Percentiles rank a stretch among this genome's conserved stretches.
Conservation (phyloP, 78 protist genomes). For the Kipferlia bialata region DNA sequence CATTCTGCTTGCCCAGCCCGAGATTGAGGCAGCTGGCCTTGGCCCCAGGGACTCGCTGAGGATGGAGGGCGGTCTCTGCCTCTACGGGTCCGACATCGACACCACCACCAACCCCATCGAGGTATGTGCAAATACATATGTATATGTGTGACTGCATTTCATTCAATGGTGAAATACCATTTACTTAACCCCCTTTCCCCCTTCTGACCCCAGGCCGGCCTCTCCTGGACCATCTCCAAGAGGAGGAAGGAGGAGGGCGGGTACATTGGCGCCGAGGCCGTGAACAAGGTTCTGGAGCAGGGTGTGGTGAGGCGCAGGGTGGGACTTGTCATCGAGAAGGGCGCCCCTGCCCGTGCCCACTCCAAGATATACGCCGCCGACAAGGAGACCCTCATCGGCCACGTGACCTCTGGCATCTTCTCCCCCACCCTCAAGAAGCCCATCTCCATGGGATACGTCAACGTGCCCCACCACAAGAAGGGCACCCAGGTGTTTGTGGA, state of each 20-base stretch:
- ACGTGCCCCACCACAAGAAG: neutral
- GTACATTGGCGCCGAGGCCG: constrained; percentile 87
- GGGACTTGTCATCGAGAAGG: constrained; percentile 44
- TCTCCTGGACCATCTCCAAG: constrained; percentile 67
- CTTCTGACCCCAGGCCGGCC: too few relatives aligned
- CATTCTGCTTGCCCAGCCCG: constrained; percentile 26
- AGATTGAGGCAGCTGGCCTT: constrained; percentile 63
- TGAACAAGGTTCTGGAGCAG: constrained; percentile 48
- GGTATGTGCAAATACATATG: too few relatives aligned
- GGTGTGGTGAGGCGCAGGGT: constrained; percentile 46
- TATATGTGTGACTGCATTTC: too few relatives aligned
- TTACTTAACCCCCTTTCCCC: too few relatives aligned
- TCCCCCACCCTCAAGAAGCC: constrained; percentile 54
- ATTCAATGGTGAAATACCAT: too few relatives aligned
- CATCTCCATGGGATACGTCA: constrained; percentile 74
- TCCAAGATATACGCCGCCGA: neutral
- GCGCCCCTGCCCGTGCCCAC: constrained; percentile 69
- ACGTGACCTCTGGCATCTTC: constrained; percentile 61
- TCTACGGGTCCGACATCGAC: constrained; percentile 81
- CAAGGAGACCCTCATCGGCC: constrained; percentile 46
- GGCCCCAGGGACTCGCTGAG: constrained; percentile 88
- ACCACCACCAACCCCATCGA: constrained; percentile 64
- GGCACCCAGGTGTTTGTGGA: constrained; percentile 30
- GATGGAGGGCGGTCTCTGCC: constrained; percentile 88
- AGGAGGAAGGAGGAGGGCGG: constrained; percentile 61